Evolutionary conservation across 202 grass and related monocot species (phyloP).

Genomic region (Carex arenaria): DNA sequence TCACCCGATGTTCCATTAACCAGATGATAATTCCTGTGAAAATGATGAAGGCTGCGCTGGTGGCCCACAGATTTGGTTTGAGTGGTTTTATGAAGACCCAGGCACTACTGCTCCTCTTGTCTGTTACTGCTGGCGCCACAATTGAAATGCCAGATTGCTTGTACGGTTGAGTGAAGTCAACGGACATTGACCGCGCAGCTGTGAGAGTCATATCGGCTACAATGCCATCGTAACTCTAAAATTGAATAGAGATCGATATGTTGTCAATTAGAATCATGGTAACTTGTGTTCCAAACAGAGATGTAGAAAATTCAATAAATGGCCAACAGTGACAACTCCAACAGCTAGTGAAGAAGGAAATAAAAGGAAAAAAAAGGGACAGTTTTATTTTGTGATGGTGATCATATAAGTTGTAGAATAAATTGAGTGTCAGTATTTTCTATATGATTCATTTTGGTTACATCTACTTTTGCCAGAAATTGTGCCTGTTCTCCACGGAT

Average conservation of each 20-base stretch:
- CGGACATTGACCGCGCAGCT: too few relatives aligned
- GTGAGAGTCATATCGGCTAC: too few relatives aligned
- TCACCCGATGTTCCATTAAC: conserved; percentile 39
- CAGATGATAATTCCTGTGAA: conserved; percentile 43
- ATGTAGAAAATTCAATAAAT: too few relatives aligned
- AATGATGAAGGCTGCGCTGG: conserved; percentile 36
- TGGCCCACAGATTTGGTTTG: conserved; percentile 34
- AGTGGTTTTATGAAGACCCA: conserved; percentile 59
- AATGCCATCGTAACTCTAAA: conserved; percentile 29
- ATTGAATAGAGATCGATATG: not conserved
- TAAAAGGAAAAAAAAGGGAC: not conserved
- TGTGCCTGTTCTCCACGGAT: not conserved
- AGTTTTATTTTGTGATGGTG: not conserved
- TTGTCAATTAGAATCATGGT: not conserved
- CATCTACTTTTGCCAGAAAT: not conserved
- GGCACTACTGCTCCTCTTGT: conserved; percentile 14
- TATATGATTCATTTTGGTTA: not conserved
- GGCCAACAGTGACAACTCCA: not conserved
- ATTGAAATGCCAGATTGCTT: too few relatives aligned
- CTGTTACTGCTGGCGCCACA: conserved; percentile 29
- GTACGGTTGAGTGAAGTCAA: too few relatives aligned
- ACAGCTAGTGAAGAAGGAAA: not conserved
- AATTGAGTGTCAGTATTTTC: not conserved
- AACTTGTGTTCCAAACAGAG: not conserved
- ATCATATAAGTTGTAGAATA: not conserved